These are phyloP conservation scores for Penicillium pulvis DNA, from an alignment of 495 filamentous ascomycete species.

Conservation along the genomic window DNA sequence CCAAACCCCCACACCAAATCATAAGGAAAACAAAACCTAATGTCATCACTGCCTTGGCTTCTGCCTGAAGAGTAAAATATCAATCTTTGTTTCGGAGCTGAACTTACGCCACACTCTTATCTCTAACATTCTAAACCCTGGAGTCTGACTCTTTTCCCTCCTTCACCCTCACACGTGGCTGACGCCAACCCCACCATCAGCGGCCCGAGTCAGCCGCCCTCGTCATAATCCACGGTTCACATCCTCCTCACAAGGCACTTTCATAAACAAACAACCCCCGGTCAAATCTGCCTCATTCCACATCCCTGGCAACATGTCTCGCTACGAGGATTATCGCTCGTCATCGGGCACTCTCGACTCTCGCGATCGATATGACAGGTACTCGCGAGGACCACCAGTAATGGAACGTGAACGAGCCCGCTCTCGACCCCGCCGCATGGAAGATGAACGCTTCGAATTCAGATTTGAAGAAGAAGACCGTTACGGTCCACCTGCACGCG, in stretches of 20 bases:
- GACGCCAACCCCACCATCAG: conserved; percentile 18
- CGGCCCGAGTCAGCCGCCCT: conserved; percentile 35
- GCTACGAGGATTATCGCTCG: conserved; percentile 49
- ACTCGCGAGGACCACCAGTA: conserved; percentile 44
- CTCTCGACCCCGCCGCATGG: conserved; percentile 46
- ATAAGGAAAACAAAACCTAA: background rate
- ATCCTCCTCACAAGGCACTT: conserved; percentile 8
- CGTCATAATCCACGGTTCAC: conserved; percentile 36
- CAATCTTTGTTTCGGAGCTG: background rate
- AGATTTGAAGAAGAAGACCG: conserved; percentile 57
- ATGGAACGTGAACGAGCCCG: conserved; percentile 50
- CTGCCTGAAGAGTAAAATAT: conserved; percentile 2
- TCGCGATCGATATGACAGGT: conserved; percentile 49
- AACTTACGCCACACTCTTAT: background rate
- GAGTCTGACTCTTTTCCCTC: background rate
- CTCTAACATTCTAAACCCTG: background rate
- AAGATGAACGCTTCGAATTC: conserved; percentile 55
- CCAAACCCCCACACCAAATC: background rate
- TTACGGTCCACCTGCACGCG: conserved; percentile 56
- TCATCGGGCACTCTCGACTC: conserved; percentile 43
- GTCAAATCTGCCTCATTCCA: conserved; percentile 12
- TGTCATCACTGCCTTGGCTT: conserved; percentile 7
- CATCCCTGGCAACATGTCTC: conserved; percentile 41
- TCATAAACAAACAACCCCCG: conserved; percentile 9
- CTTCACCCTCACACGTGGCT: conserved; percentile 18